A percentile compares a stretch with the other conserved stretches of the same genome.
Evolutionary conservation across 768 basidiomycete genomes (phyloP).

Genomic region (Phlebiopsis flavidoalba): DNA sequence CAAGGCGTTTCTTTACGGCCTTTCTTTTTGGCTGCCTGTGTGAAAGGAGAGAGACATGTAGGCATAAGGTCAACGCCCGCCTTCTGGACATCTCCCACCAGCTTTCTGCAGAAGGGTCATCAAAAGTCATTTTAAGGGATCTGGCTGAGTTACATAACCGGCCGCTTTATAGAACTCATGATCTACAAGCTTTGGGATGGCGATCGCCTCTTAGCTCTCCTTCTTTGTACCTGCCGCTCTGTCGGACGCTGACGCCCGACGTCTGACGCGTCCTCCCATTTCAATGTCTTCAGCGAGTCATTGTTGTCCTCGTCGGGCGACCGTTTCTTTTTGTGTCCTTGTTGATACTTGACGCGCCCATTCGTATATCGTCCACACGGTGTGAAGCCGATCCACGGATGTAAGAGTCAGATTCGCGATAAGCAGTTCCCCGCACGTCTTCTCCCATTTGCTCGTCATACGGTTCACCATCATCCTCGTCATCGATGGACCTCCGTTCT

Average conservation of each 20-base stretch:
- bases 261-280: slow-evolving; percentile 69
- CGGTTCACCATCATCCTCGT: slow-evolving; percentile 43
- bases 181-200: slow-evolving; percentile 60
- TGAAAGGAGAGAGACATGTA: slow-evolving; percentile 82
- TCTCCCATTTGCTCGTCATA: slow-evolving; percentile 35
- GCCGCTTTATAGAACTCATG: slow-evolving; percentile 95
- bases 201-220: slow-evolving; percentile 50
- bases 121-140: neutral
- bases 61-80: slow-evolving; percentile 83
- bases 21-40: slow-evolving; percentile 73
- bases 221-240: slow-evolving; percentile 31
- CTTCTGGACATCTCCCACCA: slow-evolving; percentile 89
- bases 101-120: slow-evolving; percentile 59
- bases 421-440: slow-evolving; percentile 64
- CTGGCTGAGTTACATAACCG: slow-evolving; percentile 49
- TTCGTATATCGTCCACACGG: slow-evolving; percentile 77
- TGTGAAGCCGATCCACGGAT: slow-evolving; percentile 85
- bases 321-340: slow-evolving; percentile 95
- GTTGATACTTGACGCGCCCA: slow-evolving; percentile 90
- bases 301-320: slow-evolving; percentile 59
- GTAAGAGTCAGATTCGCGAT: slow-evolving; percentile 77
- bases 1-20: slow-evolving; percentile 37
- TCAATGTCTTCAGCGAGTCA: slow-evolving; percentile 59
- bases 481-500: slow-evolving; percentile 73
- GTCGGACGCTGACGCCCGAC: too few species aligned